Base-by-base conservation (phyloP, 75 land plant species). In the Selaginella tamariscina region DNA sequence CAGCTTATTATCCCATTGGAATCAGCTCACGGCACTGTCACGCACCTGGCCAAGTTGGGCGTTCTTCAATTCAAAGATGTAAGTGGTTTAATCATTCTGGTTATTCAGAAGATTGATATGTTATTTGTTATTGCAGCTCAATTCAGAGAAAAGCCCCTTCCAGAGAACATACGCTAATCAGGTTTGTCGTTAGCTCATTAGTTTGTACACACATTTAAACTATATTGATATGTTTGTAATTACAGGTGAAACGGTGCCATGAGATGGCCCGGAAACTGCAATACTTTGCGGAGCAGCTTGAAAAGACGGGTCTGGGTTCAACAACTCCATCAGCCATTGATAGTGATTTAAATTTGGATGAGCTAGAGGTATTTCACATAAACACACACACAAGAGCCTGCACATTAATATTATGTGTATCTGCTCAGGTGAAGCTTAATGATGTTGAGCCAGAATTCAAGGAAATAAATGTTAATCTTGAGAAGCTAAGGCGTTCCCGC, bases 381-480 rank as follows among this genome's bases (percentile, higher is more conserved):
- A 23, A 27, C 8, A 59, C 8, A 5, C 62, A 5, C 24, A 2
- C n/a, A 59, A 9, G 5, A 2, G 2, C n/a, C 23, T 59, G 2
- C 21, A 5, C 15, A 5, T 39, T 39, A 39, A 39, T 39, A 5
- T 39, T 39, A 23, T 2, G 8, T 2, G n/a, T 5, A 59, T n/a
- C 5, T 21, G 8, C 21, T 2, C 75, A 89, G 95, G 68, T 77
- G 2, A 89, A 89, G 65, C 81, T 94, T 74, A 84, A 77, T 57
- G 96, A 94, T 23, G 83, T 94, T 54, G 98, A 94, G 72, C 77
- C 86, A 30, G 98, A 94, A 74, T 80, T 94, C 69, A n/a, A 78
- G 33, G 98, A 94, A 70, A 84, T 94, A 29, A 89, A 85, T 70
- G 78, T 88, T 32, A 94, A 90, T 62, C 73, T 66, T 71, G 98